These are phyloP conservation scores for Saccharum hybrid DNA, from an alignment of 202 grass and related monocot genomes.

Conservation along the genomic window DNA sequence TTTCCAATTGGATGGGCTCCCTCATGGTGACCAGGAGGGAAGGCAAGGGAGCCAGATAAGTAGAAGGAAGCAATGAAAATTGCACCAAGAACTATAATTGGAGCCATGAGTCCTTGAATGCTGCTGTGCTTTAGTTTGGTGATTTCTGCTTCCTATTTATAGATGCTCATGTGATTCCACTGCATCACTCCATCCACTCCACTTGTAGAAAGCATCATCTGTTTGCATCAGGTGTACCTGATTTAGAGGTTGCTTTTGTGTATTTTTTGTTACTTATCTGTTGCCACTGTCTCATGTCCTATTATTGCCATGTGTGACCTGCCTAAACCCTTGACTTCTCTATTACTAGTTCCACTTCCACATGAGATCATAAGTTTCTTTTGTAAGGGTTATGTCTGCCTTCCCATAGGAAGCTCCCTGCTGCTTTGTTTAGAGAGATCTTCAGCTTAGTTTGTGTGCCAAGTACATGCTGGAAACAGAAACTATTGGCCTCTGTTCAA, in stretches of 20 bases:
- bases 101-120: slow-evolving; percentile 52
- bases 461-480: not conserved
- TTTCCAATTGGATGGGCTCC: slow-evolving; percentile 39
- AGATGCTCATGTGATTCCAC: slow-evolving; percentile 32
- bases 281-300: slow-evolving; percentile 11
- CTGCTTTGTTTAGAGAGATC: slow-evolving; percentile 10
- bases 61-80: slow-evolving; percentile 48
- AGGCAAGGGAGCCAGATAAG: slow-evolving; percentile 53
- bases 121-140: slow-evolving; percentile 12
- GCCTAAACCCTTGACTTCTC: slow-evolving; percentile 25
- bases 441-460: slow-evolving; percentile 16
- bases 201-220: slow-evolving; percentile 44
- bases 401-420: not conserved
- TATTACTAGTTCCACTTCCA: slow-evolving; percentile 34
- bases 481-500: slow-evolving; percentile 39
- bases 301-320: slow-evolving; percentile 35
- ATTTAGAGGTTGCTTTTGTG: slow-evolving; percentile 24
- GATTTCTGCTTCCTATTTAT: slow-evolving; percentile 54
- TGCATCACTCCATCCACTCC: slow-evolving; percentile 61
- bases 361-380: slow-evolving; percentile 19
- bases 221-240: slow-evolving; percentile 58
- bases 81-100: slow-evolving; percentile 49
- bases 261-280: not conserved
- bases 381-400: not conserved
- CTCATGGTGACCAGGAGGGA: slow-evolving; percentile 48